phyloP scores from a whole-genome alignment of 768 basidiomycete species.

The Lentinula sp. region DNA sequence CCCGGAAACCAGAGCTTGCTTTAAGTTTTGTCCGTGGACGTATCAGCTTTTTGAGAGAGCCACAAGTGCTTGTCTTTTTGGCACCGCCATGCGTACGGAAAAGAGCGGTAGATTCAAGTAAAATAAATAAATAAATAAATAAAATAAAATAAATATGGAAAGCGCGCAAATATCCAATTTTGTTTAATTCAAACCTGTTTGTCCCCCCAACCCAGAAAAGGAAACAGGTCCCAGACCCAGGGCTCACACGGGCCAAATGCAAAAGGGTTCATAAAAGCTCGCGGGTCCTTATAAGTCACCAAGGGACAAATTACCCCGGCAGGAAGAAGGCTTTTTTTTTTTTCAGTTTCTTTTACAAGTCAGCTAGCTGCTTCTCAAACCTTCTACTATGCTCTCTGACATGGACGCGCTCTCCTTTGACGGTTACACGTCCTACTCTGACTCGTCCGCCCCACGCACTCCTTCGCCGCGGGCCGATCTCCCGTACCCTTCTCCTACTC shows the following conservation, averaged over 20 bases:
- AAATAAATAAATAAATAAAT: neutral
- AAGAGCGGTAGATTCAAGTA: neutral
- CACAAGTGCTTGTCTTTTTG: neutral
- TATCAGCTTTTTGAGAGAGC: neutral
- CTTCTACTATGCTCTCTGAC: neutral
- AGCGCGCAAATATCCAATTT: neutral
- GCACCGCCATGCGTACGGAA: neutral
- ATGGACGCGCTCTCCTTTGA: conserved; percentile 51
- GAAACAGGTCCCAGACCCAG: neutral
- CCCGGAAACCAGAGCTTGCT: neutral
- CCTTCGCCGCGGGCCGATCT: conserved; percentile 54
- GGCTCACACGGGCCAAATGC: neutral
- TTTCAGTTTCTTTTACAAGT: neutral
- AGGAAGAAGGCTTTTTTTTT: neutral
- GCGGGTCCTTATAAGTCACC: neutral
- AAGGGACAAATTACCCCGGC: neutral
- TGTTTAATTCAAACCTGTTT: neutral
- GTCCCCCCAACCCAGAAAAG: neutral
- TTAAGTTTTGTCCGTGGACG: neutral
- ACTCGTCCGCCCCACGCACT: conserved; percentile 65
- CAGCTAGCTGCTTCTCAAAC: neutral
- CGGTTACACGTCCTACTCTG: conserved; percentile 58
- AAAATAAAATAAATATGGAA: neutral
- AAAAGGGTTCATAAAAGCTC: neutral
- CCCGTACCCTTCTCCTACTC: conserved; percentile 20